Evolutionary conservation across 495 filamentous ascomycete species (phyloP), one percentile per base, ranked within the genome.

Genomic region (Penicillium macrosclerotiorum): DNA sequence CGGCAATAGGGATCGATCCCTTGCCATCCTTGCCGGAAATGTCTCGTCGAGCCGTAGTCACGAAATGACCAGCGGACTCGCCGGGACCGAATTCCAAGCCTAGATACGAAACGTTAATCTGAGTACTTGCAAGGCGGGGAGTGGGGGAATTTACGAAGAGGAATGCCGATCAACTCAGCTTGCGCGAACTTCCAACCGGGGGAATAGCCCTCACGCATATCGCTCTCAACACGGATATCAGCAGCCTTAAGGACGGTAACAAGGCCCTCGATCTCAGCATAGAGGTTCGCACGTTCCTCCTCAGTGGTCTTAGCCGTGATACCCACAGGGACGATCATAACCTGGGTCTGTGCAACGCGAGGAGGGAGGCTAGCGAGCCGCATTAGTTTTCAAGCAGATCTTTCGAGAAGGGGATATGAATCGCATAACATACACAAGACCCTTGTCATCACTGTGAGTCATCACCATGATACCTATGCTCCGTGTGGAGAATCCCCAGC

Each of bases 121-220:
- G n/a, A n/a, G n/a, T n/a, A n/a, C n/a, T n/a, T n/a, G n/a, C n/a
- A n/a, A n/a, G n/a, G n/a, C n/a, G n/a, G n/a, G n/a, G n/a, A n/a
- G n/a, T n/a, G n/a, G n/a, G n/a, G n/a, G n/a, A n/a, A n/a, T n/a
- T n/a, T n/a, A 27, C 94, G 89, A 23, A 98, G 73, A 12, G 94
- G 93, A 11, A 96, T 84, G 64, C 93, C 93, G 67, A 89, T 90
- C 47, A 95, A 74, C 68, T 98, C 94, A 86, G 87, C 95, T 69
- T 97, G 88, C 74, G 93, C 93, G 78, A 97, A 96, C 68, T 98
- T 97, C 80, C 84, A 96, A 50, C 88, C 92, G 11, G 93, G 90
- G 45, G 88, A 91, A 74, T 95, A 90, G 45, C 81, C 83, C 6
- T 95, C 89, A 31, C 93, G 82, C 50, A 76, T 71, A 64, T 98